Base-by-base conservation (phyloP, 306 rosid genomes). In the Prunus davidiana region DNA sequence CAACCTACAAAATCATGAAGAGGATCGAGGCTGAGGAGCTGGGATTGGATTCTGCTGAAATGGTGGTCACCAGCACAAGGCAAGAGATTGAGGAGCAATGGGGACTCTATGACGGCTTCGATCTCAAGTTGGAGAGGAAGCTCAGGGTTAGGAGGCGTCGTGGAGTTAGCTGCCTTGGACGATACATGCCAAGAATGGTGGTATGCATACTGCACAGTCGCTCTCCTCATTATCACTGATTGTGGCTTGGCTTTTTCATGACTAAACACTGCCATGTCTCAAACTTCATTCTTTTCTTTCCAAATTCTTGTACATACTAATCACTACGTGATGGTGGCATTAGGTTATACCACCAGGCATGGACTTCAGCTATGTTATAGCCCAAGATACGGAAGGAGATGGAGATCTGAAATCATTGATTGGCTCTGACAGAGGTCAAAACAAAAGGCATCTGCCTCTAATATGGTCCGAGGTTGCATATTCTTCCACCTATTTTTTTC, bases 41-140 rank as follows among this genome's bases (percentile, higher is more conserved):
- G 50, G 84, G 87, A 6, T n/a, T 92, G 83, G 96, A 92, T 67
- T 85, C 93, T 43, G 90, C 97, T 25, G 96, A 92, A 58, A 90
- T 90, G 90, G 90, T 92, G 78, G 89, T 92, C 74, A 92, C 97
- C 45, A 92, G 96, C 83, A 92, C 96, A 5, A 84, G 91, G 84
- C 97, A 92, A 82, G 97, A 92, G 90, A 92, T 88, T 71, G 97
- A 92, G 79, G 91, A 90, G 80, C 97, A 92, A 69, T 92, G 97
- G 97, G 96, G 93, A 22, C 63, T 92, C 69, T 90, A 92, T 8
- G 97, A 88, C 16, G 93, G 97, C 4, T 92, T 88, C 24, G 97
- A 92, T 73, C 89, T 84, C 76, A 89, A 86, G 78, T 64, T 89
- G 69, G 93, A 90, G 83, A 89, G 97, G 84, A 92, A 92, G 85